Percentiles rank a stretch among this genome's conserved stretches.
phyloP scores from a whole-genome alignment of 192 early-diverging fungal species.

The Martensiomyces pterosporus region DNA sequence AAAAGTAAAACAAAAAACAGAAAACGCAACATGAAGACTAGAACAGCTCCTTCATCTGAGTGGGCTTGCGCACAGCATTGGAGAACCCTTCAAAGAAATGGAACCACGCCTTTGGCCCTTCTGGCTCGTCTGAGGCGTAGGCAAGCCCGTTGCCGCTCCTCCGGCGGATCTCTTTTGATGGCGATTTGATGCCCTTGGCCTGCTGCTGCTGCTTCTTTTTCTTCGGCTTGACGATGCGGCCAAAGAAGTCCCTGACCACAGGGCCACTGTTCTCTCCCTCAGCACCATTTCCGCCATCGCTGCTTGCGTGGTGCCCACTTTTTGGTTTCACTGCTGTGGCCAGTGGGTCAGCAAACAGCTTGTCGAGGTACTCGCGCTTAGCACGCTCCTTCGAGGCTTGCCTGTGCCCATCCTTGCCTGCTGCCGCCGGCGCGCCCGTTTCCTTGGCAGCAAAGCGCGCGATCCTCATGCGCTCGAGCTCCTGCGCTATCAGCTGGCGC shows the following conservation, averaged over 20 bases:
- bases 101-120: conserved; percentile 64
- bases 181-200: conserved; percentile 6
- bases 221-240: conserved; percentile 54
- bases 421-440: conserved; percentile 15
- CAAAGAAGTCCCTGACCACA: conserved; percentile 71
- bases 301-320: background rate
- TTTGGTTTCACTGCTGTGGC: conserved; percentile 1
- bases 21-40: too few species aligned
- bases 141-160: conserved; percentile 10
- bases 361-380: conserved; percentile 21
- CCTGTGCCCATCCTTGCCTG: conserved; percentile 2
- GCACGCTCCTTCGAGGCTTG: conserved; percentile 16
- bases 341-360: conserved; percentile 29
- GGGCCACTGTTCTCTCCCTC: conserved; percentile 4
- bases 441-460: conserved; percentile 9
- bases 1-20: too few species aligned
- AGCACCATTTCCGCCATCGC: background rate
- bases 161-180: conserved; percentile 1
- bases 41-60: conserved; percentile 62
- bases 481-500: conserved; percentile 75
- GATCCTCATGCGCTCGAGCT: conserved; percentile 50
- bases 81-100: conserved; percentile 88
- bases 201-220: conserved; percentile 7
- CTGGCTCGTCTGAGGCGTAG: conserved; percentile 1
- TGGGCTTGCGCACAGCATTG: conserved; percentile 80